Evolutionary conservation across 108 stramenopile species (phyloP).

Genomic region (Cyclostephanos tholiformis): DNA sequence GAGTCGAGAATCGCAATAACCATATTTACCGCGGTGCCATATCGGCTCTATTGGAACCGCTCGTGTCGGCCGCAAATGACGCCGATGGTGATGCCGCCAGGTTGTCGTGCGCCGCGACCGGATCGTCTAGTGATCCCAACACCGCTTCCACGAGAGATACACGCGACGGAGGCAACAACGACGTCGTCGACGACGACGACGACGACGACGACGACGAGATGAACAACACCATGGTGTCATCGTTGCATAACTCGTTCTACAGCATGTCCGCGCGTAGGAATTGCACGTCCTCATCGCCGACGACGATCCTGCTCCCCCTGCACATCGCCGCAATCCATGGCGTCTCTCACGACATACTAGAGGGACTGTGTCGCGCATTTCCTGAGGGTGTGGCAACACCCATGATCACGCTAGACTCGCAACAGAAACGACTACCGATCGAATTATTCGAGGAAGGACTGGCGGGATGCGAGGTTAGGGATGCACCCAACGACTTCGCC

Average conservation of each 20-base stretch:
- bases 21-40: slow-evolving; percentile 25
- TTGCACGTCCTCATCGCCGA: neutral
- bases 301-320: slow-evolving; percentile 25
- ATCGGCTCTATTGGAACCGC: slow-evolving; percentile 29
- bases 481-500: slow-evolving; percentile 3
- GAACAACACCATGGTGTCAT: neutral
- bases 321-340: slow-evolving; percentile 52
- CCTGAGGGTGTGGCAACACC: slow-evolving; percentile 50
- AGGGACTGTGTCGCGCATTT: slow-evolving; percentile 36
- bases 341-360: slow-evolving; percentile 28
- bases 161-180: too few relatives aligned
- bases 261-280: neutral
- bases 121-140: neutral
- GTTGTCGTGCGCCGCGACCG: slow-evolving; percentile 30
- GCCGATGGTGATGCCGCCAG: slow-evolving; percentile 16
- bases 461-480: slow-evolving; percentile 35
- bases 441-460: slow-evolving; percentile 50
- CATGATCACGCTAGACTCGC: slow-evolving; percentile 11
- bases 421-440: slow-evolving; percentile 15
- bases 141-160: too few relatives aligned
- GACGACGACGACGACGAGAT: neutral
- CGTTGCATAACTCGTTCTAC: slow-evolving; percentile 6
- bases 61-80: slow-evolving; percentile 6
- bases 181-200: neutral
- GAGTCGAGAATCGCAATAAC: neutral